phyloP scores from a whole-genome alignment of 1,139 yeast species.

The Nakaseomyces glabratus region DNA sequence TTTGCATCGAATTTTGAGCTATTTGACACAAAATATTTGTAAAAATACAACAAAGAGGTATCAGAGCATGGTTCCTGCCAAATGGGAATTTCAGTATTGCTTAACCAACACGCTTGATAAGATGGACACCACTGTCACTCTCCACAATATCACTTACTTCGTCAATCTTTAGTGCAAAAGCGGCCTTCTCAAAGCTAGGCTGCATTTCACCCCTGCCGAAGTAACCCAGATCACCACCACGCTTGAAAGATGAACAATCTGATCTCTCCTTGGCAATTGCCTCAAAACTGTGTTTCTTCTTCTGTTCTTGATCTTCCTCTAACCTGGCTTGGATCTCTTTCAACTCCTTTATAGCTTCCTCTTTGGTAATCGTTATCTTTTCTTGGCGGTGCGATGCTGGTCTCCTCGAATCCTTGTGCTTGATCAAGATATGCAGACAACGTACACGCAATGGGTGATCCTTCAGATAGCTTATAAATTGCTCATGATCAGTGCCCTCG shows the following conservation, averaged over 20 bases:
- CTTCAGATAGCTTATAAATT: slow-evolving; percentile 48
- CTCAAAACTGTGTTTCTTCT: slow-evolving; percentile 39
- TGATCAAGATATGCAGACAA: slow-evolving; percentile 67
- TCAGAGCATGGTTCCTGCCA: too few relatives aligned
- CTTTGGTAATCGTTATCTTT: slow-evolving; percentile 66
- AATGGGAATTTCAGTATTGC: too few relatives aligned
- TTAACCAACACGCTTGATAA: slow-evolving; percentile 74
- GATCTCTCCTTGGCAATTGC: slow-evolving; percentile 76
- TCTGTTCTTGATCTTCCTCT: slow-evolving; percentile 44
- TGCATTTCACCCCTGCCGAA: slow-evolving; percentile 93
- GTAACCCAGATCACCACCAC: slow-evolving; percentile 87
- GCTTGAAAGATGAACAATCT: slow-evolving; percentile 79
- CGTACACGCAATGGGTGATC: slow-evolving; percentile 54
- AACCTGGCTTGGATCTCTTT: slow-evolving; percentile 54
- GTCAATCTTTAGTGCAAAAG: slow-evolving; percentile 73
- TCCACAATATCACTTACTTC: slow-evolving; percentile 79
- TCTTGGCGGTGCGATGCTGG: slow-evolving; percentile 89
- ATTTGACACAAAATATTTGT: too few relatives aligned
- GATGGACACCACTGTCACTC: slow-evolving; percentile 84
- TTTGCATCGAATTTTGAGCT: background rate
- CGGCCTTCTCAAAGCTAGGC: slow-evolving; percentile 82
- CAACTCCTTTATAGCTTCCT: slow-evolving; percentile 67
- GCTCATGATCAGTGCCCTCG: slow-evolving; percentile 60
- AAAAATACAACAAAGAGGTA: too few relatives aligned
- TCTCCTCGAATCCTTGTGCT: slow-evolving; percentile 74